Percentiles rank a stretch among this genome's conserved stretches.
Conservation (phyloP, 768 basidiomycete genomes). For the Phaeotremella skinneri region DNA sequence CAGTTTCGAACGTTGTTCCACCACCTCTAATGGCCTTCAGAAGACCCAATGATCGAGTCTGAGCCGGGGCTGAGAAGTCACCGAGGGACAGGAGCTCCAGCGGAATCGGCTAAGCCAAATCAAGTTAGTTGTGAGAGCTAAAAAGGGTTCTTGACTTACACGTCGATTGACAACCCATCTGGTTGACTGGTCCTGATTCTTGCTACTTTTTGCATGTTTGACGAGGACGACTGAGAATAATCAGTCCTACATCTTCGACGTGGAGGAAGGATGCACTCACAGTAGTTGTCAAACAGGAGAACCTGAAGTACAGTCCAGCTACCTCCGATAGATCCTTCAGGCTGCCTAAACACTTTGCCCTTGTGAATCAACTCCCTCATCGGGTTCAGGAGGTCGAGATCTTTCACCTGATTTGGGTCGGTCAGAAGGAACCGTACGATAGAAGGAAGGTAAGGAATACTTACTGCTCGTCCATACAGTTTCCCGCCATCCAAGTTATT, state of each 20-base stretch:
- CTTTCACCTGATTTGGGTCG: constrained; percentile 53
- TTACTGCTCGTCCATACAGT: constrained; percentile 34
- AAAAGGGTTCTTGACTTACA: constrained; percentile 22
- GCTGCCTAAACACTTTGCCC: constrained; percentile 78
- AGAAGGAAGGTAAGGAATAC: not conserved
- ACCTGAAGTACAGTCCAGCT: constrained; percentile 89
- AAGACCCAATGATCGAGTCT: constrained; percentile 70
- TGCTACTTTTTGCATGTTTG: constrained; percentile 27
- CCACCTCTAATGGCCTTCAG: constrained; percentile 59
- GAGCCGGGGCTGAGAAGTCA: constrained; percentile 75
- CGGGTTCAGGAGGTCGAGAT: constrained; percentile 84
- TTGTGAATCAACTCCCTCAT: constrained; percentile 79
- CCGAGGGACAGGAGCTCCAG: constrained; percentile 83
- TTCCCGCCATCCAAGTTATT: constrained; percentile 42
- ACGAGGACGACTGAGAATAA: constrained; percentile 32
- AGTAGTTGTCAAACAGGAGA: constrained; percentile 90
- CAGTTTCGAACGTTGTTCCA: constrained; percentile 51
- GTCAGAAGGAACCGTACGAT: not conserved
- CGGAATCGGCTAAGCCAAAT: constrained; percentile 71
- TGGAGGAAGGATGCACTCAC: constrained; percentile 56
- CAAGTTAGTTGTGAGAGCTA: constrained; percentile 19
- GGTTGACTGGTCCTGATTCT: constrained; percentile 20
- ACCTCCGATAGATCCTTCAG: constrained; percentile 69
- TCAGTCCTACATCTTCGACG: not conserved
- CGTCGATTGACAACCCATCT: constrained; percentile 38